Conservation (phyloP, 2,329 filamentous ascomycete genomes). For the Dactylellina drechsleri region DNA sequence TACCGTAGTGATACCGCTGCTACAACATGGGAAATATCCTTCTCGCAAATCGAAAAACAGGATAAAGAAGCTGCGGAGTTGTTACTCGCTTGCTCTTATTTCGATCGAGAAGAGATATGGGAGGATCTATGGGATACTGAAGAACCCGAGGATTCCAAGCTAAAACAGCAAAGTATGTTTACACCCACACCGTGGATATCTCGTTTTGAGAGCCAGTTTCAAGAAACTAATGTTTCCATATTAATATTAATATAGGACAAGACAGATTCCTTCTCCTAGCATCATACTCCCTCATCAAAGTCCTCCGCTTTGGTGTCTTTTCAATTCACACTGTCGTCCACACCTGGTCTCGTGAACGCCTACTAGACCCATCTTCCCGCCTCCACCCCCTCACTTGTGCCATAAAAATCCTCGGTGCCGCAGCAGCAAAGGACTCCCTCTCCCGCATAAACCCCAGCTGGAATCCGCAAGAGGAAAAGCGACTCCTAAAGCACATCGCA, state of each 20-base stretch:
- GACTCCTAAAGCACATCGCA: background rate
- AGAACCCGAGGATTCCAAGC: background rate
- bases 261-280: conserved; percentile 20
- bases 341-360: conserved; percentile 48
- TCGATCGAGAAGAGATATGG: conserved; percentile 52
- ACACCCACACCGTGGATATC: background rate
- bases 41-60: conserved; percentile 50
- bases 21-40: conserved; percentile 54
- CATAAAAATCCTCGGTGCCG: conserved; percentile 11
- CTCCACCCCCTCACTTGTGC: background rate
- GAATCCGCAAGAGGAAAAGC: conserved; percentile 4
- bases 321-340: conserved; percentile 55
- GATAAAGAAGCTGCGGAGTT: conserved; percentile 42
- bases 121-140: conserved; percentile 46
- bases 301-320: conserved; percentile 15
- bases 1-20: conserved; percentile 43
- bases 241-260: conserved; percentile 18
- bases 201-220: background rate
- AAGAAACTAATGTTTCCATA: background rate
- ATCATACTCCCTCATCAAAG: conserved; percentile 19
- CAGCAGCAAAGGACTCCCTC: background rate
- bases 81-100: conserved; percentile 54
- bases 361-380: background rate
- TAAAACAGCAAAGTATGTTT: background rate
- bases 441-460: too few species aligned